Percentiles rank a stretch among this genome's conserved stretches.
Evolutionary conservation across 768 basidiomycete genomes (phyloP).

Genomic region (Lactarius hatsudake): DNA sequence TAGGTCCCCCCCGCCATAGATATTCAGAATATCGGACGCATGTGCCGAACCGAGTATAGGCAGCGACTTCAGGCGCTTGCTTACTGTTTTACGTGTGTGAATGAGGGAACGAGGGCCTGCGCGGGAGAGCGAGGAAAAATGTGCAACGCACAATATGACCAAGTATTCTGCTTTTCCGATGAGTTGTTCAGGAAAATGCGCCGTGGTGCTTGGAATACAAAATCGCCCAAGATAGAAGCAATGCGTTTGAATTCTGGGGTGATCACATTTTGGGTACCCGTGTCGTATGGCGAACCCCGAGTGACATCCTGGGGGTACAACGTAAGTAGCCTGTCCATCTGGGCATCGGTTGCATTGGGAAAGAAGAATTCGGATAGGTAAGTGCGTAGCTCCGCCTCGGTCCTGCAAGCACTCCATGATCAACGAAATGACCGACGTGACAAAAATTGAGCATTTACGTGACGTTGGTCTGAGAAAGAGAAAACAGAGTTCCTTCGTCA

Average conservation of each 20-base stretch:
- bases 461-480: slow-evolving; percentile 28
- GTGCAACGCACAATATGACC: slow-evolving; percentile 36
- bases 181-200: slow-evolving; percentile 37
- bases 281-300: slow-evolving; percentile 33
- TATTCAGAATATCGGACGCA: slow-evolving; percentile 14
- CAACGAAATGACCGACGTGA: not conserved
- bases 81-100: slow-evolving; percentile 32
- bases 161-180: slow-evolving; percentile 35
- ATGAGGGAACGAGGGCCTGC: too few species aligned
- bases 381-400: slow-evolving; percentile 18
- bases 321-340: slow-evolving; percentile 17
- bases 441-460: slow-evolving; percentile 25
- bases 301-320: slow-evolving; percentile 24
- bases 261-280: slow-evolving; percentile 25
- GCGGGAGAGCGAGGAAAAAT: not conserved
- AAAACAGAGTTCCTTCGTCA: slow-evolving; percentile 32
- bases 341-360: slow-evolving; percentile 4
- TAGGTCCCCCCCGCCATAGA: slow-evolving; percentile 20
- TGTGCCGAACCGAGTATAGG: slow-evolving; percentile 32
- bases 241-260: slow-evolving; percentile 43
- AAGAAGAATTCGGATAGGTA: slow-evolving; percentile 20
- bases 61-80: slow-evolving; percentile 34
- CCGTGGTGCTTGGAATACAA: slow-evolving; percentile 36
- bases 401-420: slow-evolving; percentile 14
- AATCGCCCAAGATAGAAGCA: slow-evolving; percentile 40